Evolutionary conservation across 2,329 filamentous ascomycete species (phyloP).

Genomic region (Ophiostoma fasciatum): DNA sequence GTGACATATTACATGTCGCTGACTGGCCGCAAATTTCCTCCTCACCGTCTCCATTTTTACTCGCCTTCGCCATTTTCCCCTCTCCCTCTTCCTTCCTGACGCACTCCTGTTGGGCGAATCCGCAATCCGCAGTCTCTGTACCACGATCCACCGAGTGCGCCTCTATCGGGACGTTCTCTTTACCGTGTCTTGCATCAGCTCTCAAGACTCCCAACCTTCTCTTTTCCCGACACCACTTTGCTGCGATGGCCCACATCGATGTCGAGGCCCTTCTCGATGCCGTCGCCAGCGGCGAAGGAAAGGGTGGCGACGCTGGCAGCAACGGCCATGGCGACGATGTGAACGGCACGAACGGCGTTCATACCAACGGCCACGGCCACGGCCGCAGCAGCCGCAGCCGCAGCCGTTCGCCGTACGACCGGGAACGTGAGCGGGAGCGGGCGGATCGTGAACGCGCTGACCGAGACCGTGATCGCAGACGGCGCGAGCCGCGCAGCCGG

Average conservation of each 20-base stretch:
- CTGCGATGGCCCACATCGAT: conserved; percentile 52
- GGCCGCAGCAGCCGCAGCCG: conserved; percentile 1
- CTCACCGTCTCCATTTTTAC: too few relatives aligned
- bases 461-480: conserved; percentile 23
- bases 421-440: conserved; percentile 12
- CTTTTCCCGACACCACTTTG: conserved; percentile 2
- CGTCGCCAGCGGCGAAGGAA: conserved; percentile 42
- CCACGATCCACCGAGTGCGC: too few relatives aligned
- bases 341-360: conserved; percentile 9
- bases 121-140: too few relatives aligned
- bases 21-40: too few relatives aligned
- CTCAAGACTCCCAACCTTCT: too few relatives aligned
- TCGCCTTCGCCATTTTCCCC: too few relatives aligned
- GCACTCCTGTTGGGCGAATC: too few relatives aligned
- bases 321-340: conserved; percentile 28
- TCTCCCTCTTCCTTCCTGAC: too few relatives aligned
- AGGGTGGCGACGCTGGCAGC: conserved; percentile 24
- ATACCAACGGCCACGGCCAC: conserved; percentile 10
- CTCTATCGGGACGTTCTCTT: too few relatives aligned
- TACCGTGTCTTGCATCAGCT: too few relatives aligned
- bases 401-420: conserved; percentile 29
- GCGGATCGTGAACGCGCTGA: conserved; percentile 20
- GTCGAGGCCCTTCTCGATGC: conserved; percentile 87
- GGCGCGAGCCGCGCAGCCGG: conserved; percentile 38
- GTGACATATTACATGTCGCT: too few relatives aligned